Evolutionary conservation across 768 basidiomycete genomes (phyloP), one percentile per base, ranked within the genome.

Genomic region (Boletus fagicola): DNA sequence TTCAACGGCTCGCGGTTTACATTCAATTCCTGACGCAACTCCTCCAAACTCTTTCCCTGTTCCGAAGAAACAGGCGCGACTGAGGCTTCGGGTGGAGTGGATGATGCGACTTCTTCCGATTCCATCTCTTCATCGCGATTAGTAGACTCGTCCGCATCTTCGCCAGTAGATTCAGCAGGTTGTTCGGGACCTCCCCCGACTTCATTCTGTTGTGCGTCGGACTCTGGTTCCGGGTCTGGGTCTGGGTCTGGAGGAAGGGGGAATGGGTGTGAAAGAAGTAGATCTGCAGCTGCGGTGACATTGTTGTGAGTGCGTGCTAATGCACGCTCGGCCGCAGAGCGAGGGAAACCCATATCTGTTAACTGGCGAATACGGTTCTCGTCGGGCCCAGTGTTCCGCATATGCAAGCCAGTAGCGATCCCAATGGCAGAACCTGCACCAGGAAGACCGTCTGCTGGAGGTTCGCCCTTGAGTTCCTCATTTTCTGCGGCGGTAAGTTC

Each of bases 301-400:
- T 97, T 94, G 72, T 98, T 98, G 60, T 88, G 84, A 5, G 88
- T 86, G 12, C 95, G 90, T 20, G 80, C 72, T 39, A 99, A 77
- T 5, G 96, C 96, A 51, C 87, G 82, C 67, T 91, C 90, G 2
- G 87, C 92, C 13, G 92, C 91, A 42, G 84, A 81, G n/a, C 94
- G 85, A 36, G 89, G 85, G 77, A 98, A 99, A 46, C 97, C 97
- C 97, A 99, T 98, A 65, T 98, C 97, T 11, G 84, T 87, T 53
- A 98, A 78, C 65, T 93, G 89, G 50, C 83, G 82, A 52, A 98
- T 84, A 36, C 88, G 83, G 46, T 78, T 80, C 69, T 94, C 92
- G 68, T 93, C 90, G 0, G 88, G 83, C 13, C 79, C 84, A 58
- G 78, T 61, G 22, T 71, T 68, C 38, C 65, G 69, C 57, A 70